Base-by-base conservation (phyloP, 140 eudicot species). In the Bidens hawaiensis region DNA sequence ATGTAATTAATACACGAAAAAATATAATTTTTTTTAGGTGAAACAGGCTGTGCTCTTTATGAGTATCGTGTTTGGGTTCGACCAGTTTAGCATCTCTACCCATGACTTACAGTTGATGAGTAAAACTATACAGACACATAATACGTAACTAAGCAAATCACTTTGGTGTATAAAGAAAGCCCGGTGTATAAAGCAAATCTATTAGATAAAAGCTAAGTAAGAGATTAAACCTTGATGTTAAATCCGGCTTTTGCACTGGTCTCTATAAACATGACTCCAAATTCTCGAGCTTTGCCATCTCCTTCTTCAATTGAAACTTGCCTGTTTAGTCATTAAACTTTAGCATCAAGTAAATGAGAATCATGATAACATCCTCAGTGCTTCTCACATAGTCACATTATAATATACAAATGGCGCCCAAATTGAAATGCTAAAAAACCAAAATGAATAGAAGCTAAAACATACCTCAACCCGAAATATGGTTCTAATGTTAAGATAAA, bases 241-340 rank as follows among this genome's bases (percentile, higher is more conserved):
- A 26, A 43, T 43, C 68, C 68, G 8, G 26, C 56, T 62, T 62
- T 62, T 10, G 68, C 56, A 14, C 68, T 62, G 26, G 68, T 45
- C 28, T 62, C 68, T 26, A 23, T 17, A 46, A 62, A 62, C 68
- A 45, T 62, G 17, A 45, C 68, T 43, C 68, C 68, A 14, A n/a
- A 28, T 62, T 26, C 68, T 28, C 41, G 26, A 62, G 68, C 68
- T 45, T 62, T 62, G 25, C 23, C 34, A 26, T 62, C 56, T 26
- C 68, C 68, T 45, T 62, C 68, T 62, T 62, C 68, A 43, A 21
- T 62, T 45, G 68, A 26, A 24, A 63, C 69, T 18, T 63, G 57
- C 45, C 69, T 63, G 69, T 45, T 17, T 25, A 8, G 43, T 18
- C 55, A 73, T 36, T n/a, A 65, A 48, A 6, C 65, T 33, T 16